Conservation (phyloP, 148 eudicot species). For the Cornus florida region DNA sequence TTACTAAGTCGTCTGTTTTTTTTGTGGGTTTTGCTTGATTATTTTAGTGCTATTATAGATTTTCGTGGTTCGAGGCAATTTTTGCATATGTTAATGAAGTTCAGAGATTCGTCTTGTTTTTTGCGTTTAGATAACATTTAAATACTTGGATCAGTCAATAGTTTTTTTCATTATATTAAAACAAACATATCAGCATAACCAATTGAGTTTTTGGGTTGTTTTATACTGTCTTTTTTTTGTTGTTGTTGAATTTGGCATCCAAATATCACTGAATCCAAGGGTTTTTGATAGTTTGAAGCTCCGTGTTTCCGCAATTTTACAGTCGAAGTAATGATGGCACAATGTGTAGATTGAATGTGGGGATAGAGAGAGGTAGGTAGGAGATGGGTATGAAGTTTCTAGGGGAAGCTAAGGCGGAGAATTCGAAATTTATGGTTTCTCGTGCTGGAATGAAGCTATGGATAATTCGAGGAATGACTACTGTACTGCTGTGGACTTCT, state of each 20-base stretch:
- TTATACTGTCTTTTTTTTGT: neutral
- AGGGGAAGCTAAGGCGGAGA: constrained; percentile 34
- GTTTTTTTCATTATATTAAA: neutral
- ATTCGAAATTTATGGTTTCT: constrained; percentile 37
- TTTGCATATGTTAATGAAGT: neutral
- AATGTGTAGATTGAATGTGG: constrained; percentile 53
- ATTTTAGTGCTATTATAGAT: neutral
- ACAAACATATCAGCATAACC: neutral
- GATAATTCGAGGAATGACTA: constrained; percentile 47
- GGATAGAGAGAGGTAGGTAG: constrained; percentile 21
- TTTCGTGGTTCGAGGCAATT: constrained; percentile 11
- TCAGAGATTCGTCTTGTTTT: constrained; percentile 37
- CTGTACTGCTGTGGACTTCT: constrained; percentile 44
- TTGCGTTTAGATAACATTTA: constrained; percentile 18
- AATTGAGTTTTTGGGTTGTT: neutral
- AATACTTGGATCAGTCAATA: constrained; percentile 12
- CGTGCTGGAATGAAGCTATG: constrained; percentile 39
- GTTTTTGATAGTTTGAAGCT: constrained; percentile 13
- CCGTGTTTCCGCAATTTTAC: neutral
- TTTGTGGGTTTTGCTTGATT: neutral
- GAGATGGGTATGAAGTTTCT: constrained; percentile 37
- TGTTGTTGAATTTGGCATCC: neutral
- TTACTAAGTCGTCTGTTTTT: no score
- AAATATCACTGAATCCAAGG: neutral
- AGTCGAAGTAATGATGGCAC: constrained; percentile 15